A percentile compares a stretch with the other conserved stretches of the same genome.
Conservation (phyloP, 2,329 filamentous ascomycete species). For the Fusarium brachygibbosum region DNA sequence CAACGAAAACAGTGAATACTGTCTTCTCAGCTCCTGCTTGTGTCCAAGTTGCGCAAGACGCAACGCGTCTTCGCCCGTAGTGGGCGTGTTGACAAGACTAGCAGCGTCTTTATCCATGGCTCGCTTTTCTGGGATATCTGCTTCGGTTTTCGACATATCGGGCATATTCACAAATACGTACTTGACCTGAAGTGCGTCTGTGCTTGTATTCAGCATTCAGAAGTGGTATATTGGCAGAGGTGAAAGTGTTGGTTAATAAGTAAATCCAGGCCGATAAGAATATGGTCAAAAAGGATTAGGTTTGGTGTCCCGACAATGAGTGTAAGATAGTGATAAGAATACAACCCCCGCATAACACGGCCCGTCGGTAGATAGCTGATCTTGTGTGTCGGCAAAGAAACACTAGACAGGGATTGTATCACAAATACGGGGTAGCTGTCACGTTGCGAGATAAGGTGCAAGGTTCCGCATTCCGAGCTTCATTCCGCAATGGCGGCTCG, state of each 20-base stretch:
- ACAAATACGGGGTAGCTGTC: slow-evolving; percentile 5
- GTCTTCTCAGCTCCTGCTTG: slow-evolving; percentile 49
- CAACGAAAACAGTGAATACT: slow-evolving; percentile 60
- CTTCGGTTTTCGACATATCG: neutral
- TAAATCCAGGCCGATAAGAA: neutral
- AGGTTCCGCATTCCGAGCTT: slow-evolving; percentile 18
- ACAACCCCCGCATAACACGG: neutral
- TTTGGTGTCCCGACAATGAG: no score
- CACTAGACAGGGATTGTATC: slow-evolving; percentile 25
- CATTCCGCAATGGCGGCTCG: slow-evolving; percentile 2
- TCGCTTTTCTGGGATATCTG: neutral
- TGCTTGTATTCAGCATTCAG: neutral
- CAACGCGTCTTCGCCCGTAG: slow-evolving; percentile 27
- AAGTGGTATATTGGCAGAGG: neutral
- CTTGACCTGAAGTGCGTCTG: neutral
- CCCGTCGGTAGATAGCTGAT: neutral
- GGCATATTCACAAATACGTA: neutral
- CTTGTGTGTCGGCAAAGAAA: neutral
- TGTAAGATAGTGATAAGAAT: neutral
- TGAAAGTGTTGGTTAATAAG: neutral
- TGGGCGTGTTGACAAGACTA: neutral
- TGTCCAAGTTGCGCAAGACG: slow-evolving; percentile 50
- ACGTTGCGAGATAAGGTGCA: no score
- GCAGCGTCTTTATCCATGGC: slow-evolving; percentile 17
- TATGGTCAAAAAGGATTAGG: no score